Conservation (phyloP, 2,329 filamentous ascomycete species). For the Pezicula neosporulosa region DNA sequence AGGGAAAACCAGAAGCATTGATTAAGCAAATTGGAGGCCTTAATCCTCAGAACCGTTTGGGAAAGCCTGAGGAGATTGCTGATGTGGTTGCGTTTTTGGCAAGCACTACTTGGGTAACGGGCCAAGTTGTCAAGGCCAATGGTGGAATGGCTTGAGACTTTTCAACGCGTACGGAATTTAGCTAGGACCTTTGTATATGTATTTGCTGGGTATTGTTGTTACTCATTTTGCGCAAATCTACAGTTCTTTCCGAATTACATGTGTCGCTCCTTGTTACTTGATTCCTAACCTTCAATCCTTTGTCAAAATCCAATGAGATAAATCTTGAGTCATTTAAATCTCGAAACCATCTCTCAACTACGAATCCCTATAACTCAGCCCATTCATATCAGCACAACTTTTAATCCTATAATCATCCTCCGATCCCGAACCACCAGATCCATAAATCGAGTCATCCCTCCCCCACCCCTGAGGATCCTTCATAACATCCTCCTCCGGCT, state of each 20-base stretch:
- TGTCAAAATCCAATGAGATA: no score
- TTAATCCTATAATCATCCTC: not conserved
- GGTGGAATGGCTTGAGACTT: conserved; percentile 20
- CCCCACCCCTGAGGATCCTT: not conserved
- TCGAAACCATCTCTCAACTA: no score
- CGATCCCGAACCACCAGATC: not conserved
- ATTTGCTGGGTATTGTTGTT: no score
- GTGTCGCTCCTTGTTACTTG: no score
- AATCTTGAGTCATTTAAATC: no score
- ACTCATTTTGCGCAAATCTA: no score
- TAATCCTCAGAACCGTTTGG: conserved; percentile 42
- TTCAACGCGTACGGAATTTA: not conserved
- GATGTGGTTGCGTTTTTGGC: conserved; percentile 37
- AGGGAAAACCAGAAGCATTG: conserved; percentile 34
- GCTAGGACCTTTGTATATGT: no score
- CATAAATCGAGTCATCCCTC: not conserved
- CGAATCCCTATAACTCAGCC: no score
- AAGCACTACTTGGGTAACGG: conserved; percentile 18
- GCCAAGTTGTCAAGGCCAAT: conserved; percentile 23
- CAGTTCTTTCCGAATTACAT: no score
- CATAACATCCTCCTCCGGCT: conserved; percentile 31
- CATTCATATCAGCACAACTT: not conserved
- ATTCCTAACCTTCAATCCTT: no score
- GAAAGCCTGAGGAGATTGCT: conserved; percentile 44
- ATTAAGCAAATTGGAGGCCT: conserved; percentile 35